Evolutionary conservation across 1,284 basidiomycete species (phyloP).

Genomic region (Apiotrichum brassicae): DNA sequence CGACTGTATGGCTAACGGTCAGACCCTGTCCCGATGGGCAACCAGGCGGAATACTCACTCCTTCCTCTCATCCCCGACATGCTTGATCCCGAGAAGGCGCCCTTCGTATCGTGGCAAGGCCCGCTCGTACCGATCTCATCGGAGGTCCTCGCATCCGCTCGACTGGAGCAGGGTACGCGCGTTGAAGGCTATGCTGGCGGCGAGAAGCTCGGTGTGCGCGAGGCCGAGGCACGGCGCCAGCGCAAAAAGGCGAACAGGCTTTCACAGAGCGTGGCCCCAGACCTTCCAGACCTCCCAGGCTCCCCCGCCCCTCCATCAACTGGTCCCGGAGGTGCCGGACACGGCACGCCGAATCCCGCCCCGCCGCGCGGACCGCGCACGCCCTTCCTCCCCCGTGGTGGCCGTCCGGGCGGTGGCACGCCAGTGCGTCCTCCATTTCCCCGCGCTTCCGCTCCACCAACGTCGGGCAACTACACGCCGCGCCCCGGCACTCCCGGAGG

Average conservation of each 20-base stretch:
- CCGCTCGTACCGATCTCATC: constrained; percentile 19
- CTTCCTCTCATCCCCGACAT: constrained; percentile 20
- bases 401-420: not conserved
- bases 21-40: constrained; percentile 35
- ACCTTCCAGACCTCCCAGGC: constrained; percentile 11
- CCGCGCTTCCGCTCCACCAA: constrained; percentile 13
- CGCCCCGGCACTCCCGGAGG: not conserved
- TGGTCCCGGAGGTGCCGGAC: not conserved
- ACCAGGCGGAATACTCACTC: constrained; percentile 21
- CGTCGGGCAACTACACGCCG: not conserved
- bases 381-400: constrained; percentile 1
- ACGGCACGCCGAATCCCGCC: not conserved
- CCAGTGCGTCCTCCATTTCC: constrained; percentile 11
- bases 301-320: not conserved
- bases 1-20: too few relatives aligned
- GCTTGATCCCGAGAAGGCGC: constrained; percentile 2
- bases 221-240: constrained; percentile 15
- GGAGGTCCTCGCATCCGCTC: constrained; percentile 23
- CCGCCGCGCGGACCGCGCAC: constrained; percentile 3
- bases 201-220: constrained; percentile 28
- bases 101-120: constrained; percentile 5
- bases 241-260: constrained; percentile 15
- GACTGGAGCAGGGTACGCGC: constrained; percentile 29
- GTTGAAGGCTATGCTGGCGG: constrained; percentile 33
- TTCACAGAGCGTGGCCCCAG: constrained; percentile 16